Conservation (phyloP, 176 grass and related monocot genomes). For the Pontederia paniculata region DNA sequence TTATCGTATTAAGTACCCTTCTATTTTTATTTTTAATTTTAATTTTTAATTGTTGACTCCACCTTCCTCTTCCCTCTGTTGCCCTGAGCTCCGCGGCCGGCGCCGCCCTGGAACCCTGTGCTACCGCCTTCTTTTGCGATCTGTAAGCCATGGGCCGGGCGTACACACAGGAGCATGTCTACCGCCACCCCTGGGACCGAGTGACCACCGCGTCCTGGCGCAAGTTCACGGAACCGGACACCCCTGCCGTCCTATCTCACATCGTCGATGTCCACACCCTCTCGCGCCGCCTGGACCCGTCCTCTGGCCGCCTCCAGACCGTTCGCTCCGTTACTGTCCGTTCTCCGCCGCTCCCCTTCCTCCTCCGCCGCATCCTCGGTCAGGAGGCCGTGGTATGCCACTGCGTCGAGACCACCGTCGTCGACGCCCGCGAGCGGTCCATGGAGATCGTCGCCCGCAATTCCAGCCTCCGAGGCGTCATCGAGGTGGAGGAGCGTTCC, state of each 20-base stretch:
- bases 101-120: conserved; percentile 13
- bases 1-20: too few relatives aligned
- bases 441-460: conserved; percentile 86
- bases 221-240: conserved; percentile 84
- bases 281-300: conserved; percentile 41
- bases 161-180: conserved; percentile 87
- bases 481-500: conserved; percentile 74
- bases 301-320: conserved; percentile 42
- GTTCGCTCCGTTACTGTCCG: conserved; percentile 73
- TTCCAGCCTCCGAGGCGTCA: conserved; percentile 55
- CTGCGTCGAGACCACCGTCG: conserved; percentile 75
- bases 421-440: conserved; percentile 48
- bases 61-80: background rate
- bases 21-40: too few relatives aligned
- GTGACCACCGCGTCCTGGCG: conserved; percentile 88
- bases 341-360: conserved; percentile 64
- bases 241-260: conserved; percentile 54
- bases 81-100: conserved; percentile 6
- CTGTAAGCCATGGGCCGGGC: conserved; percentile 36
- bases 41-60: too few relatives aligned
- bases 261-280: conserved; percentile 83
- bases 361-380: conserved; percentile 61
- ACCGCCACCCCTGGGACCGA: conserved; percentile 91
- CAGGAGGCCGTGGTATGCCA: conserved; percentile 70
- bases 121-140: background rate